phyloP scores from a whole-genome alignment of 108 stramenopile genomes.

The Aurantiochytrium sp. region DNA sequence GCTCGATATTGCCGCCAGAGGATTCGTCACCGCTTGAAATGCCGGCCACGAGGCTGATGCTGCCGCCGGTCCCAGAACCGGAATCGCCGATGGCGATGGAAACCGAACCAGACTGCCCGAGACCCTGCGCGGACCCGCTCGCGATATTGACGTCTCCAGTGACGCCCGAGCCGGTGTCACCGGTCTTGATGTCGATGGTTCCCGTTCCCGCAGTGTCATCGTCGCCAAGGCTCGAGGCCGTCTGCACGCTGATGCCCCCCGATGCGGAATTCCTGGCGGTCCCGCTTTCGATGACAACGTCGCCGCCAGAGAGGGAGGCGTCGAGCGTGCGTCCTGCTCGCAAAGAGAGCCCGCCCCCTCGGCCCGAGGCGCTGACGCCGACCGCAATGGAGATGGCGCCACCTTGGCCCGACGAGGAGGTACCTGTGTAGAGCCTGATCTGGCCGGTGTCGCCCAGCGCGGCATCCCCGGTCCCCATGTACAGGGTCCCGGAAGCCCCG shows the following conservation, averaged over 20 bases:
- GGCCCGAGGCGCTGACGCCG: constrained; percentile 41
- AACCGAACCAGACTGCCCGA: constrained; percentile 37
- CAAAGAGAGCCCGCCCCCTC: constrained; percentile 41
- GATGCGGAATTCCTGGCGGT: background rate
- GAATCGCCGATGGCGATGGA: constrained; percentile 41
- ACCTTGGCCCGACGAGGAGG: background rate
- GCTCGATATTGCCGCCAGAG: background rate
- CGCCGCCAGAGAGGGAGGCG: background rate
- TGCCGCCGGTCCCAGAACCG: constrained; percentile 42
- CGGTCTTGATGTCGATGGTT: background rate
- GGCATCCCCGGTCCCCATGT: constrained; percentile 39
- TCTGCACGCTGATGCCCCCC: background rate
- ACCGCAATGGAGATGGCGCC: constrained; percentile 33
- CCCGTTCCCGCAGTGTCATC: background rate
- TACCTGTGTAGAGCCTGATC: background rate
- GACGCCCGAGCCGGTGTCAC: background rate
- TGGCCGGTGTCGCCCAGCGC: background rate
- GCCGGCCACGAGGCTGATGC: constrained; percentile 34
- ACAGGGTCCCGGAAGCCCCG: constrained; percentile 37
- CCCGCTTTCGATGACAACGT: background rate
- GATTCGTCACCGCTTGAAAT: background rate
- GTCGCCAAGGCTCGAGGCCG: background rate
- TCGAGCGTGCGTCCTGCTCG: constrained; percentile 36
- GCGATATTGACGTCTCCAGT: background rate
- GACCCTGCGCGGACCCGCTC: background rate